Evolutionary conservation across 331 rosid species (phyloP).

Genomic region (Quercus phellos): DNA sequence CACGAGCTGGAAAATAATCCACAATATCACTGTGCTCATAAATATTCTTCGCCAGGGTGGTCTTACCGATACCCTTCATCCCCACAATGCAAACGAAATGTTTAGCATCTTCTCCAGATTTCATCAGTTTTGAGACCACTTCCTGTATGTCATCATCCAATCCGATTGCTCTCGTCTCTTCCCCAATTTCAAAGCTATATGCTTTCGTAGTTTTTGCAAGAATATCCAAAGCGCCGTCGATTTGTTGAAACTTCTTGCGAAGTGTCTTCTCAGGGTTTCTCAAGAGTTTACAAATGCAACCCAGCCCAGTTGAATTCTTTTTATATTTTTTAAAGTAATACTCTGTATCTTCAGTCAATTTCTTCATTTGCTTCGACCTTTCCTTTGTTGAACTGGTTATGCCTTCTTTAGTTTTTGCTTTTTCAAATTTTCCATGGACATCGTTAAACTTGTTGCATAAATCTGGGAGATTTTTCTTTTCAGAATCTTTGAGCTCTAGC

Average conservation of each 20-base stretch:
- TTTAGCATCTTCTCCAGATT: background rate
- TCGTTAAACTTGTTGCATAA: background rate
- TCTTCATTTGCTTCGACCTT: background rate
- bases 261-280: background rate
- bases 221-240: background rate
- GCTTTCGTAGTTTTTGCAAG: background rate
- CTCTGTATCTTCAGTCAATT: background rate
- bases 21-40: background rate
- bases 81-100: constrained; percentile 3
- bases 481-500: too few relatives aligned
- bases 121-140: background rate
- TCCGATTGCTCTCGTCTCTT: constrained; percentile 5
- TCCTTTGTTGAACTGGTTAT: background rate
- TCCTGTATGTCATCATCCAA: constrained; percentile 12
- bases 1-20: too few relatives aligned
- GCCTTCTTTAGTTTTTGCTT: background rate
- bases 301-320: too few relatives aligned
- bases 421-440: background rate
- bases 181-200: background rate
- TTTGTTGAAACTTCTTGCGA: background rate
- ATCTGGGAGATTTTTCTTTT: too few relatives aligned
- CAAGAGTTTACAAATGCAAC: background rate
- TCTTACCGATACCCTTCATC: constrained; percentile 30
- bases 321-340: fast-evolving
- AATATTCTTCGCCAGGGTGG: constrained; percentile 15